phyloP scores from a whole-genome alignment of 768 basidiomycete genomes.

The Leccinellum albellum region DNA sequence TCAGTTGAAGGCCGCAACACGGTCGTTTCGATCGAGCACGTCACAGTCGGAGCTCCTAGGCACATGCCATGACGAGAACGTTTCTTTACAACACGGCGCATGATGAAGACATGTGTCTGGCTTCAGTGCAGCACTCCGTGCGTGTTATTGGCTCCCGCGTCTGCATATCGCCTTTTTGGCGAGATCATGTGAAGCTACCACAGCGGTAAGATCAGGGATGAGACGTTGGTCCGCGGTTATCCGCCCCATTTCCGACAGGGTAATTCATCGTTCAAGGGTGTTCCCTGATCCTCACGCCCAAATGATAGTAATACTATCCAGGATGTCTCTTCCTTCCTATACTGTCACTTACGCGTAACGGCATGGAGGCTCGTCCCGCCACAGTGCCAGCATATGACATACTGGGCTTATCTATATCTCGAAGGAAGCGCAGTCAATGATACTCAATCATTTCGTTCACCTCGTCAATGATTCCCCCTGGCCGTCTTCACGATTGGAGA shows the following conservation, averaged over 20 bases:
- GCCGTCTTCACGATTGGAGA: neutral
- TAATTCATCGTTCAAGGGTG: constrained; percentile 2
- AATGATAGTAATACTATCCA: neutral
- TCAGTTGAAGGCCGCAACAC: neutral
- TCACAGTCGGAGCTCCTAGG: neutral
- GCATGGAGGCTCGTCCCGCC: neutral
- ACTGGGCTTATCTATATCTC: constrained; percentile 2
- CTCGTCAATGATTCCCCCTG: neutral
- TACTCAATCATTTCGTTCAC: constrained; percentile 3
- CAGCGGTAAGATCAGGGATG: neutral
- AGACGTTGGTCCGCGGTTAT: constrained; percentile 14
- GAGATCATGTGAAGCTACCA: neutral
- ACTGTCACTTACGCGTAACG: constrained; percentile 5
- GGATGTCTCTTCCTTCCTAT: neutral
- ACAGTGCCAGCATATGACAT: neutral
- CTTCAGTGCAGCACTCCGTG: too few relatives aligned
- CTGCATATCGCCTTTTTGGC: neutral
- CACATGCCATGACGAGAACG: neutral
- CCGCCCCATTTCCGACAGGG: constrained; percentile 2
- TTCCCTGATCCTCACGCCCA: constrained; percentile 19
- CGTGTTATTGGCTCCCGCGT: neutral
- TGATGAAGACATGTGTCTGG: neutral
- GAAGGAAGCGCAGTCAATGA: constrained; percentile 1
- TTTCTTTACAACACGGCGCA: neutral
- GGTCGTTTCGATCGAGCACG: neutral